A percentile compares a stretch with the other conserved stretches of the same genome.
Evolutionary conservation across 2,329 filamentous ascomycete species (phyloP).

Genomic region (Ustulina deusta): DNA sequence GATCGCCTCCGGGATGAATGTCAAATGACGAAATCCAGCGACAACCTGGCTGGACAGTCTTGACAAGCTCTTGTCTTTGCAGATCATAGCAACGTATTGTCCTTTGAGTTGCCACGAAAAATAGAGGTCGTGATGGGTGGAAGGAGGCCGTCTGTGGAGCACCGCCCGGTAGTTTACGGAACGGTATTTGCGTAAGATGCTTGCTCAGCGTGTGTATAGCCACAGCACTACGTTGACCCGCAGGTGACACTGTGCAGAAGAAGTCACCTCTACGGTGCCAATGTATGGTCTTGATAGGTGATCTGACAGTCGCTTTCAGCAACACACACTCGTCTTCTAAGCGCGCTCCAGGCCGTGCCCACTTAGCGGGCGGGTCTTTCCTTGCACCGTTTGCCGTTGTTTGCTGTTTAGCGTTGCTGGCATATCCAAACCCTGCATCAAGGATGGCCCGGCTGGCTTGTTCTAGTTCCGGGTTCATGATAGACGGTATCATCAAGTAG

Average conservation of each 20-base stretch:
- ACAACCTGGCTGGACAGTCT: slow-evolving; percentile 92
- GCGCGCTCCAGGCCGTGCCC: slow-evolving; percentile 80
- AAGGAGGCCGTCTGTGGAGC: slow-evolving; percentile 90
- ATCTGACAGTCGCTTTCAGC: slow-evolving; percentile 82
- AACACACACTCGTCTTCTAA: slow-evolving; percentile 84
- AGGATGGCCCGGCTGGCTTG: slow-evolving; percentile 79
- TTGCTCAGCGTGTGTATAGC: slow-evolving; percentile 95
- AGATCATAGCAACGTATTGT: slow-evolving; percentile 95
- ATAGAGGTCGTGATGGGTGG: slow-evolving; percentile 90
- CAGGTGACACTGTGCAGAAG: slow-evolving; percentile 89
- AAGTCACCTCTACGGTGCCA: slow-evolving; percentile 98
- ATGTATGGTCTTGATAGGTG: slow-evolving; percentile 85
- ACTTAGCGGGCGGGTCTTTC: slow-evolving; percentile 83
- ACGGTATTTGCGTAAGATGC: slow-evolving; percentile 94
- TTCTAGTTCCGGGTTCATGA: slow-evolving; percentile 78
- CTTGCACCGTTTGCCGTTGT: slow-evolving; percentile 66
- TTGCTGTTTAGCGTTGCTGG: slow-evolving; percentile 73
- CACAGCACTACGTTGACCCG: slow-evolving; percentile 81
- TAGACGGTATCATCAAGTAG: slow-evolving; percentile 83
- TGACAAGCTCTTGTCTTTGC: slow-evolving; percentile 89
- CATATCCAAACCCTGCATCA: slow-evolving; percentile 93
- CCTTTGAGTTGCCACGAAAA: slow-evolving; percentile 96
- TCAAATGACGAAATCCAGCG: slow-evolving; percentile 95
- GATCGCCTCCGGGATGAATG: slow-evolving; percentile 92
- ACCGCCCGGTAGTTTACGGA: slow-evolving; percentile 77